Conservation (phyloP, 1,284 basidiomycete species). For the Trichosporon inkin region DNA sequence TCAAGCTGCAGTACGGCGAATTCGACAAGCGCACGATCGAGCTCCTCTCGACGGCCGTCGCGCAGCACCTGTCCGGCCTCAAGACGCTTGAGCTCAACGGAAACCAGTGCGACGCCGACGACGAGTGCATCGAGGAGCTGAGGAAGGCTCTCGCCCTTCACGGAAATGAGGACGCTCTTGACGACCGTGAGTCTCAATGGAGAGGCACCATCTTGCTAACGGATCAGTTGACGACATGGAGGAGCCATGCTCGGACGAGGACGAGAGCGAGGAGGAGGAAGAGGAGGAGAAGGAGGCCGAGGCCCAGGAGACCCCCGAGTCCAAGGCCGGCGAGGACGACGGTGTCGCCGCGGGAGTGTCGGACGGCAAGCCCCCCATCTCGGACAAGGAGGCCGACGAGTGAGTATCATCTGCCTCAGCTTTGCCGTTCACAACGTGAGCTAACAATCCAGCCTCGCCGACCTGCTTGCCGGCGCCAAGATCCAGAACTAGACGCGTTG, state of each 20-base stretch:
- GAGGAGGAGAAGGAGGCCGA: constrained; percentile 50
- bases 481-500: constrained; percentile 25
- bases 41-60: constrained; percentile 64
- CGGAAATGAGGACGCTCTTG: constrained; percentile 75
- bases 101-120: constrained; percentile 79
- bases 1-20: constrained; percentile 87
- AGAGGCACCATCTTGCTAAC: neutral
- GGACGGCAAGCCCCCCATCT: constrained; percentile 31
- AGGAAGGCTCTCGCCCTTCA: constrained; percentile 64
- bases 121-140: constrained; percentile 66
- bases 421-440: neutral
- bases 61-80: constrained; percentile 58
- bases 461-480: constrained; percentile 36
- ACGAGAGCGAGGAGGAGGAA: constrained; percentile 53
- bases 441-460: constrained; percentile 36
- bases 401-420: constrained; percentile 23
- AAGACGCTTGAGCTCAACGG: constrained; percentile 76
- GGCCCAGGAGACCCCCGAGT: constrained; percentile 46
- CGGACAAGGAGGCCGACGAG: constrained; percentile 44
- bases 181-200: constrained; percentile 54
- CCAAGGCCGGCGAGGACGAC: constrained; percentile 38
- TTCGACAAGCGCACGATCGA: constrained; percentile 67
- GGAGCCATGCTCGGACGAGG: constrained; percentile 55
- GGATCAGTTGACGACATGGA: constrained; percentile 61
- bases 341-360: constrained; percentile 38